Evolutionary conservation across 2,329 filamentous ascomycete species (phyloP), one percentile per base, ranked within the genome.

Genomic region (Aspergillus sp.): DNA sequence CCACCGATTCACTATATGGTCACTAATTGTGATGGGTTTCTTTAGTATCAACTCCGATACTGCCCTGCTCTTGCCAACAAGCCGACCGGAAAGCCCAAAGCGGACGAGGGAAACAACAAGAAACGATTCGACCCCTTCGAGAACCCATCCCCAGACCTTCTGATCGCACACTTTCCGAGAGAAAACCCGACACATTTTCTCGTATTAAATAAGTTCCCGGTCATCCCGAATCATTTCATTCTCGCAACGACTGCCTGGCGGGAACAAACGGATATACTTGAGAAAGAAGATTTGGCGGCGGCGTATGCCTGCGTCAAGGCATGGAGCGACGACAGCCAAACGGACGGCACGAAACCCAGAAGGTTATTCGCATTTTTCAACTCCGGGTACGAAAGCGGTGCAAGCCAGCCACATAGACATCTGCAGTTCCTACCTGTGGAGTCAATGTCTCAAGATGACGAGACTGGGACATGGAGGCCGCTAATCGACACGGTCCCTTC

Each of bases 291-390:
- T 61, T 65, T 81, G 41, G 70, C 70, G 24, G 69, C 72, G 37
- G 70, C 77, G 17, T 75, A 75, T 62, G 69, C 73, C 14, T 80
- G 77, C 59, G 62, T 81, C 14, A 68, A 69, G 54, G 70, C 70
- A 48, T 81, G 79, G 79, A 64, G 64, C 31, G 59, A 56, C 12
- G 60, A 55, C 48, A 52, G 12, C 19, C 43, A 37, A 11, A 43
- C 27, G 7, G 65, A 55, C 35, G 53, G 35, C 21, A 7, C 41
- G 27, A 50, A 8, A 15, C 3, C 58, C 15, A 66, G 61, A 39
- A 66, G 73, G 15, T 67, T 81, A 4, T 80, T 80, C 63, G 77
- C 78, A 6, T 81, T 81, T 63, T 81, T 80, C 66, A 81, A 81
- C 58, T 81, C 79, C 15, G 79, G 79, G 4, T 69, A 76, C 33